Conservation (phyloP, 2,329 filamentous ascomycete species). For the Hymenoscyphus scutula region DNA sequence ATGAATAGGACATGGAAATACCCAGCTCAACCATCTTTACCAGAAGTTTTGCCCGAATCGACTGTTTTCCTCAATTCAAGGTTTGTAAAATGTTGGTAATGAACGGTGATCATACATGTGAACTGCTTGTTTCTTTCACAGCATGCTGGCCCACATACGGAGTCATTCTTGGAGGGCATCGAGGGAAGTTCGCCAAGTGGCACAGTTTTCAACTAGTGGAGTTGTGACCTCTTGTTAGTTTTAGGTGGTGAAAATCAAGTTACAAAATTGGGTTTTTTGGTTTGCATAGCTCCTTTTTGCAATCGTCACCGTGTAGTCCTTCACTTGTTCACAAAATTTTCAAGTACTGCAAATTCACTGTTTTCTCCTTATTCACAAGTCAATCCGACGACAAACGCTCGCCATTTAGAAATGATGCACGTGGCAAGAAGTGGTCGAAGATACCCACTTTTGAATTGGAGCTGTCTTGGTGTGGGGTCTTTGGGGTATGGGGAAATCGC, state of each 20-base stretch:
- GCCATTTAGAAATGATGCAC: not conserved
- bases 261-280: not conserved
- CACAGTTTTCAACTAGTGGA: not conserved
- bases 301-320: not conserved
- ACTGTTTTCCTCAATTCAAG: no score
- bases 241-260: not conserved
- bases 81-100: not conserved
- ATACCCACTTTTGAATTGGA: not conserved
- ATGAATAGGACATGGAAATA: not conserved
- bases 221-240: not conserved
- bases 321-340: not conserved
- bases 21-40: not conserved
- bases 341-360: not conserved
- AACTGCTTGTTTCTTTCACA: not conserved
- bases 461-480: not conserved
- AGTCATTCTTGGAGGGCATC: not conserved
- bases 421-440: not conserved
- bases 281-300: not conserved
- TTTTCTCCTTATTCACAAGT: not conserved
- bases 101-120: not conserved
- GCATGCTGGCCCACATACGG: not conserved
- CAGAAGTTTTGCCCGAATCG: not conserved
- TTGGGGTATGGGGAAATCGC: conserved; percentile 3
- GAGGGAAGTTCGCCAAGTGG: not conserved
- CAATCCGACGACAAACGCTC: not conserved